Evolutionary conservation across 2,329 filamentous ascomycete species (phyloP), one percentile per base, ranked within the genome.

Genomic region (Fusarium buharicum): DNA sequence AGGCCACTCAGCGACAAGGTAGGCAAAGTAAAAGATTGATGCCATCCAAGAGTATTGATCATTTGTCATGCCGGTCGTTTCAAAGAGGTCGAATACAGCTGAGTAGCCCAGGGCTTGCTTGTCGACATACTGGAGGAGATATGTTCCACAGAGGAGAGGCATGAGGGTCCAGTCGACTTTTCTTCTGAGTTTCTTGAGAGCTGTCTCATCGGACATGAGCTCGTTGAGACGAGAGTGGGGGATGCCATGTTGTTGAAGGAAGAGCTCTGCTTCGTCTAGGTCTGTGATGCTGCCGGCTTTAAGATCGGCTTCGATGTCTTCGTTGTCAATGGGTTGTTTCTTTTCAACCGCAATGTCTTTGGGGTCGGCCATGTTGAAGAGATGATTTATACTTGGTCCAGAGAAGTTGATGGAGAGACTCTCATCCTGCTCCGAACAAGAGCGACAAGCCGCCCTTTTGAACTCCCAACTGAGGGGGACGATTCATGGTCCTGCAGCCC

Each of bases 81-180:
- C 71, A 57, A 85, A 81, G 0, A 86, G 73, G 43, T 86, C 84
- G 56, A 85, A 86, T 0, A 86, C 81, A 2, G 83, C 82, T 0
- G 80, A 78, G 66, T 85, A 86, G 1, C 78, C 78, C 6, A 85
- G 72, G 1, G 82, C 80, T 58, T 82, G 79, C 71, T 86, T 86
- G 70, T 85, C 83, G 64, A 85, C 81, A 57, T 82, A 85, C 60
- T 86, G 83, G 6, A 86, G 73, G 3, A 81, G 71, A 43, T 79
- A 84, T 0, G 81, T 83, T 1, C 78, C 77, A 33, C 77, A 78
- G 3, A 86, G 77, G 6, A 86, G 73, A 1, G 84, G 84, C 58
- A 86, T 75, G 9, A 86, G 64, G 0, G 78, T 68, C 54, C 78
- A 73, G 55, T 86, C 84, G 39, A 86, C 79, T 50, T 80, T 82